Evolutionary conservation across 2,329 filamentous ascomycete genomes (phyloP).

Genomic region (Ophiobolus disseminans): DNA sequence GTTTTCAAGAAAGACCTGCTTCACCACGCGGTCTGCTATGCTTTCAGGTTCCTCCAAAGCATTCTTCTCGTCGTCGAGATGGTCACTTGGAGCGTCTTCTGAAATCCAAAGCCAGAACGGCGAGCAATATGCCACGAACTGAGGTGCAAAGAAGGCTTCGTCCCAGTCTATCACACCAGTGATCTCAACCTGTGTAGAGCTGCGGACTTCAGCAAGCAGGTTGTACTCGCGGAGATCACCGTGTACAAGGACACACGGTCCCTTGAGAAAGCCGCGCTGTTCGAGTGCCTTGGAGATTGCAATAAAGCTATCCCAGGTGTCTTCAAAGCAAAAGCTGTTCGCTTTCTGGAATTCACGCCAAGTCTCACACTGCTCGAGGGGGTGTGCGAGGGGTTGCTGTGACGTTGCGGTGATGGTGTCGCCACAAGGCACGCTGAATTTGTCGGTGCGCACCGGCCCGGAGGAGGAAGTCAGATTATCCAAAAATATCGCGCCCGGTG

Average conservation of each 20-base stretch:
- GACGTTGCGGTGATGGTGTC: background rate
- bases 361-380: slow-evolving; percentile 13
- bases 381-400: background rate
- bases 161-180: slow-evolving; percentile 48
- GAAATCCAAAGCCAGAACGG: slow-evolving; percentile 44
- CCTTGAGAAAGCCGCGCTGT: slow-evolving; percentile 12
- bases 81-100: slow-evolving; percentile 3
- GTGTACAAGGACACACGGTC: slow-evolving; percentile 26
- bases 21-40: slow-evolving; percentile 23
- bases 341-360: slow-evolving; percentile 8
- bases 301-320: slow-evolving; percentile 16
- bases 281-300: slow-evolving; percentile 16
- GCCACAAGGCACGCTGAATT: slow-evolving; percentile 2
- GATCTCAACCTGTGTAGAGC: slow-evolving; percentile 11
- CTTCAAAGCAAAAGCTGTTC: slow-evolving; percentile 3
- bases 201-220: slow-evolving; percentile 30
- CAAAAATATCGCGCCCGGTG: slow-evolving; percentile 1
- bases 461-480: background rate
- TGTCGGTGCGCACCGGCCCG: background rate
- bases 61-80: slow-evolving; percentile 26
- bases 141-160: slow-evolving; percentile 36
- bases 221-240: slow-evolving; percentile 38
- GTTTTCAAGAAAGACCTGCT: slow-evolving; percentile 34
- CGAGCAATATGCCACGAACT: slow-evolving; percentile 40
- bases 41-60: slow-evolving; percentile 13